Base-by-base conservation (phyloP, 208 protist genomes). In the Trichomonas tenax region DNA sequence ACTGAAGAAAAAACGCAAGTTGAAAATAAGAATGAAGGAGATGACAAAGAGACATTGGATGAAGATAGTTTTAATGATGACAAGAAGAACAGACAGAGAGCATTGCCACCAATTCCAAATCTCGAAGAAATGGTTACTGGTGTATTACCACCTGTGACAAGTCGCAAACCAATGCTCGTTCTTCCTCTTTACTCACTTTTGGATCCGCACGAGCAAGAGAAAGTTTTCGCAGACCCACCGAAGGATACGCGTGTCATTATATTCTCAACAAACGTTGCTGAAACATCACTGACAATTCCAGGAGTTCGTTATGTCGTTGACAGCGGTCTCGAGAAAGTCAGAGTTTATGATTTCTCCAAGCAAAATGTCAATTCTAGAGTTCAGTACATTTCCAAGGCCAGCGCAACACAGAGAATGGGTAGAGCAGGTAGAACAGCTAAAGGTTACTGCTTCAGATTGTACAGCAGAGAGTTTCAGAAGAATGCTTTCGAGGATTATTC, bases 261-360 rank as follows among this genome's bases (percentile, higher is more conserved):
- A 48, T 98, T 99, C 17, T 98, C 99, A 38, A 99, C 99, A 48
- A 99, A 99, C 97, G 98, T 99, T 0, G 99, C 99, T n/a, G 99
- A 99, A 97, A 99, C 99, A 6, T 99, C 99, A 89, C 97, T 99
- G 38, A 99, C 99, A 0, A 99, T 99, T 96, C 99, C 99, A 34
- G 34, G 93, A 72, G 95, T 97, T 21, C 97, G 97, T 81, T 96
- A 88, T 51, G 95, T 96, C 89, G 72, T 96, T n/a, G 95, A 96
- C 45, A 51, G 9, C 14, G 95, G 95, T 4, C n/a, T 88, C 9
- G 95, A 88, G 38, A 96, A 96, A 36, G 11, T 15, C 14, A 34
- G 72, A 51, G n/a, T 41, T n/a, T 96, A 88, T 31, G 63, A 88
- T 51, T 82, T 82, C 44, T 40, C 44, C 0, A n/a, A 51, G 21